Evolutionary conservation across 495 filamentous ascomycete genomes (phyloP).

Genomic region (Astrocystis sublimbata): DNA sequence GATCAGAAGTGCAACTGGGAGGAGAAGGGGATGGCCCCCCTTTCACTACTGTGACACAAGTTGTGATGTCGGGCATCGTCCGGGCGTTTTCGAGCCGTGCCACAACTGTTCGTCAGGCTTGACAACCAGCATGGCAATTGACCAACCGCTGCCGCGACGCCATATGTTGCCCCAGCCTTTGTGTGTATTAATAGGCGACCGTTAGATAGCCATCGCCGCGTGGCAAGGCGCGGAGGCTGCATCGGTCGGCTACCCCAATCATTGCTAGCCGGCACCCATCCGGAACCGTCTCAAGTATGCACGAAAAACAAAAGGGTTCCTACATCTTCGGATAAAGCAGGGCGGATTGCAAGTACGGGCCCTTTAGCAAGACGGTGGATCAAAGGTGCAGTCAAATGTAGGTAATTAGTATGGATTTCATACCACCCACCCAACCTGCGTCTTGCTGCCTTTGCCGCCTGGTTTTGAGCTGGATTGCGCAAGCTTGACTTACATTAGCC

Average conservation of each 20-base stretch:
- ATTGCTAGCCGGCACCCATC: conserved; percentile 10
- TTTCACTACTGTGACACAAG: neutral
- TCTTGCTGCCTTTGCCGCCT: no score
- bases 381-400: no score
- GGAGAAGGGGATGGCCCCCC: neutral
- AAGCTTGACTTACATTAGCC: conserved; percentile 2
- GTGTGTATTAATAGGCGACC: neutral
- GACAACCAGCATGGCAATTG: conserved; percentile 8
- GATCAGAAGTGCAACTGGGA: conserved; percentile 7
- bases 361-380: no score
- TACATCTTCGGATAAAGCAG: conserved; percentile 3
- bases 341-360: no score
- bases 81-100: neutral
- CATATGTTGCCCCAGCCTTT: neutral
- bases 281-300: conserved; percentile 12
- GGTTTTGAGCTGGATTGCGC: neutral
- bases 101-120: conserved; percentile 8
- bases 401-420: neutral
- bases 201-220: neutral
- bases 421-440: neutral
- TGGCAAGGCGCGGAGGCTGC: conserved; percentile 10
- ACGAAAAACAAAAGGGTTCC: conserved; percentile 12
- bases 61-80: conserved; percentile 7
- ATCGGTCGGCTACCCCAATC: conserved; percentile 2
- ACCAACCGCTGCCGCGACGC: neutral